Evolutionary conservation across 1,284 basidiomycete genomes (phyloP), one percentile per base, ranked within the genome.

Genomic region (Melampsora americana): DNA sequence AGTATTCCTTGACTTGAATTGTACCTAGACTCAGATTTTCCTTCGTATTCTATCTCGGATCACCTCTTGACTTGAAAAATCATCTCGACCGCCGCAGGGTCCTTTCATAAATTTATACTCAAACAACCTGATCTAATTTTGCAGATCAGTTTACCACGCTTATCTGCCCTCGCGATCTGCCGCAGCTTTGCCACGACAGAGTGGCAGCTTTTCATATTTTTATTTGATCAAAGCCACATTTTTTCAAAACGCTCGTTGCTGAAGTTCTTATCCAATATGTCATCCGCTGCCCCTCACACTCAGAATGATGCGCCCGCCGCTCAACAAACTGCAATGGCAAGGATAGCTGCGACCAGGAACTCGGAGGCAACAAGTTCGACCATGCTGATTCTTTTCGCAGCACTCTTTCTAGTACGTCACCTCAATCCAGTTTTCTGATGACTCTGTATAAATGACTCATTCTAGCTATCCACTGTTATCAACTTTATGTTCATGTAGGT

Each of bases 401-500:
- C 7, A n/a, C 5, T 56, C 53, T 56, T 56, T n/a, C 6, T 28
- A 23, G 26, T n/a, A 6, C 20, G 53, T 56, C 20, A 56, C 20
- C 12, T 56, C 26, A 28, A 56, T 56, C 53, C 5, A n/a, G 26
- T 56, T 1, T 28, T 23, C 4, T n/a, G n/a, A 7, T n/a, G 1
- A 56, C 26, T 56, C 18, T 56, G 20, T 18, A 56, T 18, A 56
- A 28, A 56, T 56, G 26, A 56, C 39, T 42, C 11, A 42, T 42
- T 11, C 4, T 42, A 12, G 39, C 39, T 42, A 42, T 42, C 12
- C 12, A 12, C 39, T 56, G 11, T 56, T 23, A 56, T 23, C 20
- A n/a, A 23, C 5, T 39, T 69, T 69, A 2, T n/a, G 32, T 42
- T 39, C 11, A 32, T 60, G 26, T 56, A 70, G 68, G 32, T 61